These are phyloP conservation scores for Pseudognaphalium luteoalbum DNA, from an alignment of 129 eudicot genomes.

Conservation along the genomic window DNA sequence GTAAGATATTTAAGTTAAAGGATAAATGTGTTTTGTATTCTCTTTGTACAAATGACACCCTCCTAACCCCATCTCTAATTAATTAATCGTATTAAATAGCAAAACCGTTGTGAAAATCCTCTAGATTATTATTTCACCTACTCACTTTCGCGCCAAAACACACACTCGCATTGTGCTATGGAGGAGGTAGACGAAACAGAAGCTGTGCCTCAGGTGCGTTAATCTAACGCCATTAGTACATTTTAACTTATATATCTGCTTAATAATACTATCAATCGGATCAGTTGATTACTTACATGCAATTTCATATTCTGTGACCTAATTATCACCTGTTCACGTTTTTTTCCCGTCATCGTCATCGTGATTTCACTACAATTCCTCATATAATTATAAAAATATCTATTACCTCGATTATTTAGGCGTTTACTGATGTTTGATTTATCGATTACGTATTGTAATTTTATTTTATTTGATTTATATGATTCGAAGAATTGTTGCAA, in stretches of 20 bases:
- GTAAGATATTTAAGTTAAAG: too few species aligned
- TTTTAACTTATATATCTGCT: not conserved
- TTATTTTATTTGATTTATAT: not conserved
- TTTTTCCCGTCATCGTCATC: not conserved
- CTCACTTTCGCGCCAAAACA: slow-evolving; percentile 19
- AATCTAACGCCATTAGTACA: not conserved
- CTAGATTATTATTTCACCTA: not conserved
- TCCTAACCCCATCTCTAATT: not conserved
- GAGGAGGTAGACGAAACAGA: slow-evolving; percentile 72
- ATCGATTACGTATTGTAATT: not conserved
- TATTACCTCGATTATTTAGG: not conserved
- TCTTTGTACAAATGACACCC: too few species aligned
- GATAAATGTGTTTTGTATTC: too few species aligned
- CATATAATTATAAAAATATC: not conserved
- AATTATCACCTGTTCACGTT: not conserved
- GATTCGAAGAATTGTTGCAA: not conserved
- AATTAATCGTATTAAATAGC: not conserved
- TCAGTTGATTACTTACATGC: slow-evolving; percentile 13
- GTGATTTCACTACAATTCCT: not conserved
- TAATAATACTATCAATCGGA: not conserved
- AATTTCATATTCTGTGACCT: slow-evolving; percentile 9
- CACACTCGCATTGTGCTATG: slow-evolving; percentile 24
- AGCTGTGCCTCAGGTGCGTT: slow-evolving; percentile 46
- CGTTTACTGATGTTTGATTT: not conserved
- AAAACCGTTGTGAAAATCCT: not conserved